A percentile compares a stretch with the other conserved stretches of the same genome.
Evolutionary conservation across 2,329 filamentous ascomycete species (phyloP).

Genomic region (Stemphylium lycopersici): DNA sequence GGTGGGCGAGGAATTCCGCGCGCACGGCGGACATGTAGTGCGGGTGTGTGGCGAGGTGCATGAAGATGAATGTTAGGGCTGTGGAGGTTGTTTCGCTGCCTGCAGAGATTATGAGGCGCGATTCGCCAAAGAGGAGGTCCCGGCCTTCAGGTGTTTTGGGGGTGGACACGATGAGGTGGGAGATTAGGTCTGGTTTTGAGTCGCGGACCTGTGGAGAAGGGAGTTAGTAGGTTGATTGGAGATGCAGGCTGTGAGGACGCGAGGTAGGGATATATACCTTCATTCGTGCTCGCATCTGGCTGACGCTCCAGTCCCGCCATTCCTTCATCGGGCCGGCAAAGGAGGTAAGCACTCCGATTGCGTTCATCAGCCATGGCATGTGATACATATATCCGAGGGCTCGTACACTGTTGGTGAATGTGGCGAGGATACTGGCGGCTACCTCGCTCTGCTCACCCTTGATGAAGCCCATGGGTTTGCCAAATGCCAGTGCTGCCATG

Average conservation of each 20-base stretch:
- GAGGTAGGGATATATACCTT: slow-evolving; percentile 13
- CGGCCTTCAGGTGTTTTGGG: slow-evolving; percentile 18
- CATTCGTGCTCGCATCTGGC: slow-evolving; percentile 30
- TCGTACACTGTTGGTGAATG: slow-evolving; percentile 39
- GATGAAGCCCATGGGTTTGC: slow-evolving; percentile 47
- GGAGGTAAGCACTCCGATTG: slow-evolving; percentile 23
- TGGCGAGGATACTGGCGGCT: slow-evolving; percentile 31
- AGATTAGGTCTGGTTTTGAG: slow-evolving; percentile 28
- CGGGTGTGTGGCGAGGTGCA: slow-evolving; percentile 32
- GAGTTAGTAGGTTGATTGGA: background rate
- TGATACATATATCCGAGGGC: slow-evolving; percentile 33
- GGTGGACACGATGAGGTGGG: slow-evolving; percentile 31
- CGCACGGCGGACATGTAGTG: slow-evolving; percentile 25
- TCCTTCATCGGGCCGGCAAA: slow-evolving; percentile 34
- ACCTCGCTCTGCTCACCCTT: slow-evolving; percentile 43
- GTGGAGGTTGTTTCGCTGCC: slow-evolving; percentile 57
- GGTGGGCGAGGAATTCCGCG: slow-evolving; percentile 22
- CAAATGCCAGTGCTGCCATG: slow-evolving; percentile 55
- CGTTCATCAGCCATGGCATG: slow-evolving; percentile 39
- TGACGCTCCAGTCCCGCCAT: slow-evolving; percentile 33
- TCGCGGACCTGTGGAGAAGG: slow-evolving; percentile 18
- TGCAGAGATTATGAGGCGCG: slow-evolving; percentile 40
- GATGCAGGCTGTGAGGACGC: background rate
- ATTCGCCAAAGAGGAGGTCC: slow-evolving; percentile 35
- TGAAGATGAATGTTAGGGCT: slow-evolving; percentile 59